Conservation (phyloP, 2,329 filamentous ascomycete genomes). For the Penicillium sp. region DNA sequence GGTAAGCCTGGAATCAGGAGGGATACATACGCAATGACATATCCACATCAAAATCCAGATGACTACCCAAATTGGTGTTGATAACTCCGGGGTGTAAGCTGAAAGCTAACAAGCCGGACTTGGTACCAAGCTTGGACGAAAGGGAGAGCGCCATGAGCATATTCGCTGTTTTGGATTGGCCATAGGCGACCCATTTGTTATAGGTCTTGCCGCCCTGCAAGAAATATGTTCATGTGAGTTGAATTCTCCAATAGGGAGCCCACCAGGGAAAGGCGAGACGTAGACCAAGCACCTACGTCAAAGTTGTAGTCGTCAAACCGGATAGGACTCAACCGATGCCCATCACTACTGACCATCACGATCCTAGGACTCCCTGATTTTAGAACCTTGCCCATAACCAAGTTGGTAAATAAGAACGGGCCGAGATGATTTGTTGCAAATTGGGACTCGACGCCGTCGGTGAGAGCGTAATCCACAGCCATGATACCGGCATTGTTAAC, state of each 20-base stretch:
- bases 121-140: conserved; percentile 26
- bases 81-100: conserved; percentile 32
- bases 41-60: conserved; percentile 20
- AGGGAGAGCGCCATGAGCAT: conserved; percentile 44
- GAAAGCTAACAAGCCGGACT: conserved; percentile 21
- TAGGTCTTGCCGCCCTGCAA: conserved; percentile 28
- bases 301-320: conserved; percentile 48
- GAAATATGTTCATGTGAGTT: no score
- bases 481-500: conserved; percentile 47
- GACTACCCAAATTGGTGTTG: conserved; percentile 20
- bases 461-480: conserved; percentile 26
- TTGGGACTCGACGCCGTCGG: conserved; percentile 40
- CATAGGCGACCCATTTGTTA: conserved; percentile 41
- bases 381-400: conserved; percentile 35
- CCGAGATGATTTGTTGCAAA: conserved; percentile 41
- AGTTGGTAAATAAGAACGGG: conserved; percentile 41
- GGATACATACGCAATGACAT: conserved; percentile 14
- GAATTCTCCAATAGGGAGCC: no score
- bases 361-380: conserved; percentile 33
- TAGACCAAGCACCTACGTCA: conserved; percentile 25
- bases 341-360: conserved; percentile 47
- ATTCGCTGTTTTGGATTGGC: conserved; percentile 47
- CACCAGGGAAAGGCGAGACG: not conserved
- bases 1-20: no score
- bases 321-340: conserved; percentile 43